A percentile compares a stretch with the other conserved stretches of the same genome.
Evolutionary conservation across 805 yeast genomes (phyloP).

Genomic region (Kodamaea nitidulidarum): DNA sequence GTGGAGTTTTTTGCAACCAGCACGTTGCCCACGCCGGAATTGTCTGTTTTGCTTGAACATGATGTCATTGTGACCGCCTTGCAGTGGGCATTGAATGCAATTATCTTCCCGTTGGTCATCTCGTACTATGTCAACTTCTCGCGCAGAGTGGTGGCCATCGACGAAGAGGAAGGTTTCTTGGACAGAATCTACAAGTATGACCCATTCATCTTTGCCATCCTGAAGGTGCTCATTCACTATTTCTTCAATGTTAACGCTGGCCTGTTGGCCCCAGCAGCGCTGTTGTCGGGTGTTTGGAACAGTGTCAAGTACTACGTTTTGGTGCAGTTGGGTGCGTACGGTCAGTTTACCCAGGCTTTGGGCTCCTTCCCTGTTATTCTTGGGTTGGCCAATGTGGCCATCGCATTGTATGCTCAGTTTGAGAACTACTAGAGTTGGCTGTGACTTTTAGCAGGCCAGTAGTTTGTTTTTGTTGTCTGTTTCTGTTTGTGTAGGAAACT

Average conservation of each 20-base stretch:
- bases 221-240: slow-evolving; percentile 43
- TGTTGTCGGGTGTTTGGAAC: slow-evolving; percentile 23
- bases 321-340: slow-evolving; percentile 35
- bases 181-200: slow-evolving; percentile 43
- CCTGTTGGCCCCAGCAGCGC: slow-evolving; percentile 23
- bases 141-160: slow-evolving; percentile 30
- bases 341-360: slow-evolving; percentile 34
- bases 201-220: slow-evolving; percentile 45
- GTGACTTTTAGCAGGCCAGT: background rate
- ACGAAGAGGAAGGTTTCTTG: slow-evolving; percentile 30
- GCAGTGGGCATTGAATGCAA: slow-evolving; percentile 40
- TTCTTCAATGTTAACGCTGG: slow-evolving; percentile 32
- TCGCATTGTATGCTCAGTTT: slow-evolving; percentile 51
- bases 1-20: slow-evolving; percentile 20
- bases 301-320: slow-evolving; percentile 28
- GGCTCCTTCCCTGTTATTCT: slow-evolving; percentile 46
- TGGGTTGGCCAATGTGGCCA: slow-evolving; percentile 42
- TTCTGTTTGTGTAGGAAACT: slow-evolving; percentile 1
- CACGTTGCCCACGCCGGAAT: slow-evolving; percentile 31
- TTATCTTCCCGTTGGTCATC: slow-evolving; percentile 37
- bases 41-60: slow-evolving; percentile 25
- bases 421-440: slow-evolving; percentile 42
- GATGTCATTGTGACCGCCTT: slow-evolving; percentile 27
- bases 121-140: slow-evolving; percentile 54
- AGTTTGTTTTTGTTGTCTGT: slow-evolving; percentile 4